Evolutionary conservation across 129 eudicot genomes (phyloP).

Genomic region (Mikania micrantha): DNA sequence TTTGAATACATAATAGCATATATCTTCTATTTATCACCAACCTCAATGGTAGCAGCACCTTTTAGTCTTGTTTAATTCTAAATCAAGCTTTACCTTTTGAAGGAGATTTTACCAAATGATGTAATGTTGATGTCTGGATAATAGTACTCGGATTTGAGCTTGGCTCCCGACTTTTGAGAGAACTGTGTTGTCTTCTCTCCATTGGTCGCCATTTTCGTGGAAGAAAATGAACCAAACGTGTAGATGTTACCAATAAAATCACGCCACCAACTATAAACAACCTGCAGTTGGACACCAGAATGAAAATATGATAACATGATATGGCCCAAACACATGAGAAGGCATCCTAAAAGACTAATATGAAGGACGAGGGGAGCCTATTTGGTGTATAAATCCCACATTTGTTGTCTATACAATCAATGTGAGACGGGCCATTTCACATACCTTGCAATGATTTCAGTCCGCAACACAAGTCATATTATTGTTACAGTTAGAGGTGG

Average conservation of each 20-base stretch:
- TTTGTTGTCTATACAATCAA: no score
- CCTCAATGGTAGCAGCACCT: slow-evolving; percentile 6
- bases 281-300: slow-evolving; percentile 43
- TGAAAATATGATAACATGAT: no score
- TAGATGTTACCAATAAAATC: slow-evolving; percentile 61
- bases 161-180: slow-evolving; percentile 16
- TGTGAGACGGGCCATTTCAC: no score
- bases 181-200: slow-evolving; percentile 49
- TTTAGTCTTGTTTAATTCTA: background rate
- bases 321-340: no score
- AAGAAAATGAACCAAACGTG: slow-evolving; percentile 54
- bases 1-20: slow-evolving; percentile 3
- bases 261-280: slow-evolving; percentile 64
- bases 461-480: no score
- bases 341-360: no score
- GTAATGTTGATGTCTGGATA: background rate
- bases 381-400: no score
- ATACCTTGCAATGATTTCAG: no score
- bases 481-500: no score
- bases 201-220: slow-evolving; percentile 56
- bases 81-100: background rate
- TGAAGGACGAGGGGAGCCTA: no score
- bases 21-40: slow-evolving; percentile 3
- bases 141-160: background rate
- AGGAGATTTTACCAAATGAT: background rate